Evolutionary conservation across 495 filamentous ascomycete genomes (phyloP).

Genomic region (Aspergillus campestris): DNA sequence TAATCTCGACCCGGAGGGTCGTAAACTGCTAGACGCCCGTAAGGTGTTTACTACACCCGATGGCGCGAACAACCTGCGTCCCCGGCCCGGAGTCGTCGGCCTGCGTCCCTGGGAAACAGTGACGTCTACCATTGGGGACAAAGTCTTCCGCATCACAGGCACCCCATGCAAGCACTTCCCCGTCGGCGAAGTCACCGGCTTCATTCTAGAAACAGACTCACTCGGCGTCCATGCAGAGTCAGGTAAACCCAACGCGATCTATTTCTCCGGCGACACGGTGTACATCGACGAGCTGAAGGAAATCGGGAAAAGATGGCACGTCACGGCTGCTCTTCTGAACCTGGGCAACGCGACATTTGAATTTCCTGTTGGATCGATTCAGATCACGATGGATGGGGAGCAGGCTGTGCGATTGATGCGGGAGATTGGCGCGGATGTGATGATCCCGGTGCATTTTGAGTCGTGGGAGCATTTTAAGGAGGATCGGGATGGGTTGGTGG

Average conservation of each 20-base stretch:
- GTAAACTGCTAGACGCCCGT: slow-evolving; percentile 35
- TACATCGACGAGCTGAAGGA: slow-evolving; percentile 36
- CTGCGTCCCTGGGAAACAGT: slow-evolving; percentile 25
- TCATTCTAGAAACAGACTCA: slow-evolving; percentile 28
- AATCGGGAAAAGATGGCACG: slow-evolving; percentile 15
- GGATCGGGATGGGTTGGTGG: slow-evolving; percentile 12
- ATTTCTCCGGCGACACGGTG: slow-evolving; percentile 48
- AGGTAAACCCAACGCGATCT: slow-evolving; percentile 43
- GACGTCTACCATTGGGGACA: slow-evolving; percentile 16
- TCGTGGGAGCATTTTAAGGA: slow-evolving; percentile 44
- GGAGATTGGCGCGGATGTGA: slow-evolving; percentile 34
- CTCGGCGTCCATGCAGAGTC: slow-evolving; percentile 27
- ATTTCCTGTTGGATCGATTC: slow-evolving; percentile 20
- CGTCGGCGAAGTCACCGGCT: slow-evolving; percentile 41
- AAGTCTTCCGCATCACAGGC: slow-evolving; percentile 24
- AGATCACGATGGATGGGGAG: slow-evolving; percentile 45
- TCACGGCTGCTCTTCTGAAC: slow-evolving; percentile 20
- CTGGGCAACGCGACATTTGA: slow-evolving; percentile 18
- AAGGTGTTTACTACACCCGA: slow-evolving; percentile 41
- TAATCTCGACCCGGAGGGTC: slow-evolving; percentile 39
- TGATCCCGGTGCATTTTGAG: slow-evolving; percentile 49
- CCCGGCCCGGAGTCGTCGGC: slow-evolving; percentile 32
- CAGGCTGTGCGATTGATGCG: slow-evolving; percentile 32
- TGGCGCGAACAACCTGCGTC: slow-evolving; percentile 30
- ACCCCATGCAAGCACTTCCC: slow-evolving; percentile 43